Percentiles rank a stretch among this genome's conserved stretches.
phyloP scores from a whole-genome alignment of 2,329 filamentous ascomycete species.

The Cercospora beticola region DNA sequence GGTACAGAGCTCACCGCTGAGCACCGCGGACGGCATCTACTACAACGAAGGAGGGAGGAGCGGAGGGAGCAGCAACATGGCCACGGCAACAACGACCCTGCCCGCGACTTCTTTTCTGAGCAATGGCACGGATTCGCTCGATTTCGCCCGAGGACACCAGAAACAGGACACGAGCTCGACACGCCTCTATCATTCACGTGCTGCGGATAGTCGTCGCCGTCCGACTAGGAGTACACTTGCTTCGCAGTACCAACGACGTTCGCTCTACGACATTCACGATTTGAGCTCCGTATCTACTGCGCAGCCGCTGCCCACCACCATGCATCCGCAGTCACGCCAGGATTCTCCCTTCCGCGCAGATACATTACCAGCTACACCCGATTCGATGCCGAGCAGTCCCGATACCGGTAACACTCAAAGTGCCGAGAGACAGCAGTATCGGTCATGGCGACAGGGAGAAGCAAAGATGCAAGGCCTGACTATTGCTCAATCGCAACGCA shows the following conservation, averaged over 20 bases:
- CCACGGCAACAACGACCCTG: constrained; percentile 15
- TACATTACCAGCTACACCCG: constrained; percentile 26
- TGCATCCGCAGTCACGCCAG: constrained; percentile 13
- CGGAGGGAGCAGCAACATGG: constrained; percentile 21
- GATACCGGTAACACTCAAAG: constrained; percentile 30
- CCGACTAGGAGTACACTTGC: constrained; percentile 25
- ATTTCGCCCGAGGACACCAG: constrained; percentile 15
- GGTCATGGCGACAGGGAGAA: constrained; percentile 52
- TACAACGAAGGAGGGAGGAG: constrained; percentile 16
- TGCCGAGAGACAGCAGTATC: constrained; percentile 48
- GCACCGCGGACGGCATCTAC: background rate
- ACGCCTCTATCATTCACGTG: constrained; percentile 12
- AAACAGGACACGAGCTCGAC: constrained; percentile 13
- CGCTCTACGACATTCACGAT: constrained; percentile 36
- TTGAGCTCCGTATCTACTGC: constrained; percentile 16
- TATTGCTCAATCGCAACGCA: constrained; percentile 40
- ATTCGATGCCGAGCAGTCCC: constrained; percentile 9
- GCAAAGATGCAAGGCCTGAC: constrained; percentile 43
- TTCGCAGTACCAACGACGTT: constrained; percentile 33
- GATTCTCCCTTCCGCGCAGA: constrained; percentile 19
- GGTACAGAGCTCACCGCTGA: background rate
- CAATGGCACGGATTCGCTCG: constrained; percentile 14
- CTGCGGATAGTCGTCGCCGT: constrained; percentile 2
- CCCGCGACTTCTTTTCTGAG: constrained; percentile 10
- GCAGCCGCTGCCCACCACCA: constrained; percentile 12